phyloP scores from a whole-genome alignment of 2,329 filamentous ascomycete genomes.

The Aspergillus sp. region DNA sequence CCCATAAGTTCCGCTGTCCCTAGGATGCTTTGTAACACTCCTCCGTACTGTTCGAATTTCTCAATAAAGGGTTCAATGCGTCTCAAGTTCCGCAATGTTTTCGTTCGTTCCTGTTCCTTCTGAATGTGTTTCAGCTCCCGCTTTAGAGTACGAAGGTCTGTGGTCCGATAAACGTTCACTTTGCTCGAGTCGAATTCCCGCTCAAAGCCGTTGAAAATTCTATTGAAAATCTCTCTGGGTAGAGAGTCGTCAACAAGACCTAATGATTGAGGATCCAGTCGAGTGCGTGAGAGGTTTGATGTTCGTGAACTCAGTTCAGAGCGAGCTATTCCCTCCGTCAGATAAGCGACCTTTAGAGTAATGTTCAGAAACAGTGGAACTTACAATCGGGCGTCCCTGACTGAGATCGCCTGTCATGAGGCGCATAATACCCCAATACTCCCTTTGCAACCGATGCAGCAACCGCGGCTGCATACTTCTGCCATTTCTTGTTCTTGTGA shows the following conservation, averaged over 20 bases:
- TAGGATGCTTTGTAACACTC: not conserved
- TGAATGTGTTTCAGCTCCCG: not conserved
- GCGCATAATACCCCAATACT: not conserved
- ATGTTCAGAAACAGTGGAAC: not conserved
- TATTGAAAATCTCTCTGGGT: not conserved
- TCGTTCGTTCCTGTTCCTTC: not conserved
- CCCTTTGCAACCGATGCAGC: constrained; percentile 7
- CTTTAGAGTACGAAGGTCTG: not conserved
- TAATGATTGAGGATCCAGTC: not conserved
- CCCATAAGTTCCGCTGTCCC: not conserved
- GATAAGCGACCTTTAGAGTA: not conserved
- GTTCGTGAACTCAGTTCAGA: not conserved
- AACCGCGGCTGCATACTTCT: constrained; percentile 15
- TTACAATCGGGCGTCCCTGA: not conserved
- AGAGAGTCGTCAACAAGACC: not conserved
- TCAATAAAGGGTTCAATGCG: constrained; percentile 1
- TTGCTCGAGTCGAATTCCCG: not conserved
- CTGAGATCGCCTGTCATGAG: not conserved
- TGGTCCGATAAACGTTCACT: not conserved
- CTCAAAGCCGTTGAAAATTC: not conserved
- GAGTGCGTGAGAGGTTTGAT: not conserved
- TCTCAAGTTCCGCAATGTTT: not conserved
- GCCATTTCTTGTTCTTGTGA: constrained; percentile 22
- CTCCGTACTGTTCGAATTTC: not conserved
- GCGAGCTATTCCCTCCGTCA: not conserved